Percentiles rank a stretch among this genome's conserved stretches.
phyloP scores from a whole-genome alignment of 148 eudicot species.

The Amaranthus hypochondriacus region DNA sequence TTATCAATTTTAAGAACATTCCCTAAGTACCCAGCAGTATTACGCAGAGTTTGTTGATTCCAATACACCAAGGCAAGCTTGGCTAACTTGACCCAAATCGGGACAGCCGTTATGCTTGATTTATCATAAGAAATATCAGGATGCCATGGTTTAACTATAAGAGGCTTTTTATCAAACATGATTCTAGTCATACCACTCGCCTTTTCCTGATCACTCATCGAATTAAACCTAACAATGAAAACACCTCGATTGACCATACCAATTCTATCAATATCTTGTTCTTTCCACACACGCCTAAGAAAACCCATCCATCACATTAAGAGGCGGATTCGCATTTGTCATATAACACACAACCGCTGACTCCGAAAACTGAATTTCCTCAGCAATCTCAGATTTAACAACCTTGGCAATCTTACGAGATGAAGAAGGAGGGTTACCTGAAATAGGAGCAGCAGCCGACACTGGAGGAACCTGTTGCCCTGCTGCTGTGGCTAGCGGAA shows the following conservation, averaged over 20 bases:
- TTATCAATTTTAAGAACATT: neutral
- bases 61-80: neutral
- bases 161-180: neutral
- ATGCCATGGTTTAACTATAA: neutral
- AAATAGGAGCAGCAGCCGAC: too few species aligned
- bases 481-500: too few species aligned
- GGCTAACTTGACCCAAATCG: neutral
- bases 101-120: neutral
- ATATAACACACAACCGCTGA: neutral
- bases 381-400: neutral
- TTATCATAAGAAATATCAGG: neutral
- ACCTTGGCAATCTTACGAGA: too few species aligned
- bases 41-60: neutral
- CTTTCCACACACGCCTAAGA: neutral
- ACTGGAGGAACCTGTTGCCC: too few species aligned
- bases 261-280: neutral
- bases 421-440: too few species aligned
- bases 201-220: neutral
- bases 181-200: neutral
- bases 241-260: neutral
- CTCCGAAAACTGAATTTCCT: neutral
- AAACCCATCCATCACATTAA: conserved; percentile 1
- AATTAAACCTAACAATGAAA: neutral
- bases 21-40: neutral
- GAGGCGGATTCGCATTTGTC: neutral